Percentiles rank a stretch among this genome's conserved stretches.
These are phyloP conservation scores for Tolypocladium ovalisporum DNA, from an alignment of 2,329 filamentous ascomycete species.

Conservation along the genomic window DNA sequence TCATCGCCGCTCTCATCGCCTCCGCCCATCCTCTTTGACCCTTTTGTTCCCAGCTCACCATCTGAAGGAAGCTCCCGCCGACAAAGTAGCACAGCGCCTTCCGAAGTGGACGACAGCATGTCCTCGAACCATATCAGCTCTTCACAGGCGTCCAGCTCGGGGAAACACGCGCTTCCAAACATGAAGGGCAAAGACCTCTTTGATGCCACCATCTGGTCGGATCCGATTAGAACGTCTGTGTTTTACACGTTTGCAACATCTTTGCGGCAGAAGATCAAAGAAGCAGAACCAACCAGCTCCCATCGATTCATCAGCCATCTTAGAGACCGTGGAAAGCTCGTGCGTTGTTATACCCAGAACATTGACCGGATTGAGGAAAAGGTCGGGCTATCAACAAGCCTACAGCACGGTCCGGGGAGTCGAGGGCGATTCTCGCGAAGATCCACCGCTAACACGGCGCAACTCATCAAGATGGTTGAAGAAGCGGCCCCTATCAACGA, in stretches of 20 bases:
- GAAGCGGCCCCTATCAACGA: conserved; percentile 13
- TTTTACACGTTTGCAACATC: conserved; percentile 65
- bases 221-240: conserved; percentile 55
- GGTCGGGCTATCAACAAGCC: conserved; percentile 53
- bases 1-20: conserved; percentile 50
- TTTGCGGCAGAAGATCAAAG: conserved; percentile 50
- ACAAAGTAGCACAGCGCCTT: conserved; percentile 28
- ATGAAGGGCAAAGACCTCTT: conserved; percentile 64
- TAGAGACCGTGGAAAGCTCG: conserved; percentile 55
- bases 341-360: conserved; percentile 65
- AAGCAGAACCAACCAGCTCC: conserved; percentile 52
- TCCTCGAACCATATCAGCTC: conserved; percentile 25
- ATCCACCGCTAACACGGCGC: conserved; percentile 22
- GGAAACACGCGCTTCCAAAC: conserved; percentile 36
- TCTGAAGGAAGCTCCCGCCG: conserved; percentile 23
- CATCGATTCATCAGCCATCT: conserved; percentile 60
- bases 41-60: conserved; percentile 28
- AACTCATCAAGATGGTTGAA: conserved; percentile 26
- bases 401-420: conserved; percentile 50
- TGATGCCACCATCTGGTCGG: conserved; percentile 58
- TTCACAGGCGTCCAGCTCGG: conserved; percentile 25
- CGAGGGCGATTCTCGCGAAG: conserved; percentile 47
- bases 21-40: conserved; percentile 40
- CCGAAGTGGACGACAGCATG: conserved; percentile 33
- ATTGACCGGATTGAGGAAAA: conserved; percentile 65